Conservation (phyloP, 306 rosid genomes). For the Cercis canadensis region DNA sequence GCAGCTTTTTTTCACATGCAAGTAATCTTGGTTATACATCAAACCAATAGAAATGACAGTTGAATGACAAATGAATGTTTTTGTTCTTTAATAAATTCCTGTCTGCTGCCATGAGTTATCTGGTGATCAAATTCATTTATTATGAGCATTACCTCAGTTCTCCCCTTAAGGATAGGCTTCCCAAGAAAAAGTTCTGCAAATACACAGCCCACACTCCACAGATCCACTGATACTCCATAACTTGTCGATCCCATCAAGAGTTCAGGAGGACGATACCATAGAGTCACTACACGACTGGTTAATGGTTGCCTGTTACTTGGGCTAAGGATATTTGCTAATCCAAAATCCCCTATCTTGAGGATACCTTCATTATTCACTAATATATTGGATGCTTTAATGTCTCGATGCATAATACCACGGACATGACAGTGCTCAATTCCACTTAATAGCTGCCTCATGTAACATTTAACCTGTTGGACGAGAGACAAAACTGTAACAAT, state of each 20-base stretch:
- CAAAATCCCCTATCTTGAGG: slow-evolving; percentile 93
- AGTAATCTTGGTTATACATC: too few relatives aligned
- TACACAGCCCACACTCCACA: slow-evolving; percentile 98
- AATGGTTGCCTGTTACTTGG: slow-evolving; percentile 62
- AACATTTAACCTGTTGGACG: slow-evolving; percentile 72
- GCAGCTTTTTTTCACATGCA: too few relatives aligned
- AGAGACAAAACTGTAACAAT: slow-evolving; percentile 10
- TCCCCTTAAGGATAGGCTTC: slow-evolving; percentile 91
- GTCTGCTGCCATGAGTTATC: too few relatives aligned
- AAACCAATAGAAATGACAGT: too few relatives aligned
- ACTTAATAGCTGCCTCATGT: slow-evolving; percentile 90
- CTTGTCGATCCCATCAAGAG: slow-evolving; percentile 93
- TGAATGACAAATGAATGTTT: too few relatives aligned
- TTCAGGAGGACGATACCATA: slow-evolving; percentile 99
- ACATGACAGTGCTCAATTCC: slow-evolving; percentile 98
- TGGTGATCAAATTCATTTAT: slow-evolving; percentile 6
- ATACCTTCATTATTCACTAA: slow-evolving; percentile 86
- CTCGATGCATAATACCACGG: slow-evolving; percentile 92
- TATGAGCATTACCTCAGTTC: slow-evolving; percentile 79
- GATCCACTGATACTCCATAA: slow-evolving; percentile 87
- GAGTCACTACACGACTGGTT: slow-evolving; percentile 93
- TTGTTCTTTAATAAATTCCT: too few relatives aligned
- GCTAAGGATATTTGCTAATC: slow-evolving; percentile 79
- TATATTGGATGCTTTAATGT: slow-evolving; percentile 88
- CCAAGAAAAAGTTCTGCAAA: slow-evolving; percentile 84